Conservation (phyloP, 129 eudicot genomes). For the Silybum marianum region DNA sequence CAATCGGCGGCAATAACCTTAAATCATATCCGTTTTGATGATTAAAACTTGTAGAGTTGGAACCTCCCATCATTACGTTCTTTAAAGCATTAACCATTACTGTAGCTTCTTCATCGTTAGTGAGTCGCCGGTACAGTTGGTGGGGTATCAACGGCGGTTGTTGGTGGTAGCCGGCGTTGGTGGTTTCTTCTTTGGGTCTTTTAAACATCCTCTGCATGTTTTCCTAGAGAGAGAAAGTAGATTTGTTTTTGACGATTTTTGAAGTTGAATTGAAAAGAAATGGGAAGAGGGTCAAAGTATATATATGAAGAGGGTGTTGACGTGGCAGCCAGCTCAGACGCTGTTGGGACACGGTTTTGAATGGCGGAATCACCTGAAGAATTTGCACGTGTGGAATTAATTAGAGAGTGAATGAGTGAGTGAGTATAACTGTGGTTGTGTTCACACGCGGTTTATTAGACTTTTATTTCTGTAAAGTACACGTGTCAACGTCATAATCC, state of each 20-base stretch:
- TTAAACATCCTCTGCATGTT: constrained; percentile 43
- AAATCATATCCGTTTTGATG: constrained; percentile 24
- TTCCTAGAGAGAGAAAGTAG: constrained; percentile 17
- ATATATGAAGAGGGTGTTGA: constrained; percentile 28
- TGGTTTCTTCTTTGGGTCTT: constrained; percentile 19
- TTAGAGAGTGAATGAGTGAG: constrained; percentile 12
- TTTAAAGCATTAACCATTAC: constrained; percentile 61
- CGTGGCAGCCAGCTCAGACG: constrained; percentile 49
- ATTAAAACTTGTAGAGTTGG: not conserved
- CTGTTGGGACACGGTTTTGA: constrained; percentile 44
- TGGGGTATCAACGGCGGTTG: constrained; percentile 9
- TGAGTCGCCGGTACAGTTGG: constrained; percentile 38
- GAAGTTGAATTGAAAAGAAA: not conserved
- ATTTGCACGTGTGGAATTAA: constrained; percentile 17
- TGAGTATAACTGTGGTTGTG: constrained; percentile 20
- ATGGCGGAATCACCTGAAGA: constrained; percentile 10
- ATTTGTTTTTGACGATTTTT: not conserved
- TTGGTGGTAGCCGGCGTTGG: constrained; percentile 6
- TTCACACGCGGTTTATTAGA: constrained; percentile 43
- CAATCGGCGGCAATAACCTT: constrained; percentile 9
- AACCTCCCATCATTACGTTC: constrained; percentile 53
- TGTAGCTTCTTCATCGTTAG: constrained; percentile 48
- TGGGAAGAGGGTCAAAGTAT: constrained; percentile 21
- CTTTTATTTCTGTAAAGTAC: not conserved
- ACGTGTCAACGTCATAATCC: constrained; percentile 25